Base-by-base conservation (phyloP, 768 basidiomycete species). In the Roridomyces roridus region DNA sequence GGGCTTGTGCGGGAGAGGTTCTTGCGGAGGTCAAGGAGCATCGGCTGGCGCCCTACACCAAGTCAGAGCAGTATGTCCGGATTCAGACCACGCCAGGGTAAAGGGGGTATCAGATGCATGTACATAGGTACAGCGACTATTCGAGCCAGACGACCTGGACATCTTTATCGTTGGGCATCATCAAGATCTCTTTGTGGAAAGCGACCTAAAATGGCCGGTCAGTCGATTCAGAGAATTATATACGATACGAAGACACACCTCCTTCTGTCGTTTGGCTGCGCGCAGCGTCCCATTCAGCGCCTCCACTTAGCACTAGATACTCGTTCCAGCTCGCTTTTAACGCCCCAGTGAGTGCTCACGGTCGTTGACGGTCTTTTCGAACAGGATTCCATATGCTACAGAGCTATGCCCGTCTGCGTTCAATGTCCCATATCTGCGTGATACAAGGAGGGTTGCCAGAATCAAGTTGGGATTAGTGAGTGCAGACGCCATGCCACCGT, bases 121-220 rank as follows among this genome's bases (percentile, higher is more conserved):
- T 34, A 34, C 11, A 34, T 10, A 34, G 10, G 39, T 5, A 40
- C 39, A 9, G 8, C 10, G 39, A 40, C 31, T 34, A 34, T 10
- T 74, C 74, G n/a, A 80, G 61, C 45, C 75, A 65, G 4, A 76
- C 70, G 21, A 81, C 77, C 43, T 73, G 73, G 5, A 80, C 78
- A 51, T 80, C 78, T 60, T 80, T 80, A 63, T 80, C 79, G 60
- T 68, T 77, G 28, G 79, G 80, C 77, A 80, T 80, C 77, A 82
- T 79, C 52, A 82, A 57, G 10, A 82, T 68, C 63, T 82, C 80
- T 15, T 71, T 77, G 37, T 77, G 70, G 58, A 80, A 81, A 3
- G 74, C 58, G 18, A 80, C 78, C 79, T 81, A 1, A 20, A 40
- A 43, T 21, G 41, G 21, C 23, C 36, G 51, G 20, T 10, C 31